These are phyloP conservation scores for Globisporangium sylvaticum DNA, from an alignment of 352 stramenopile genomes.

Conservation along the genomic window DNA sequence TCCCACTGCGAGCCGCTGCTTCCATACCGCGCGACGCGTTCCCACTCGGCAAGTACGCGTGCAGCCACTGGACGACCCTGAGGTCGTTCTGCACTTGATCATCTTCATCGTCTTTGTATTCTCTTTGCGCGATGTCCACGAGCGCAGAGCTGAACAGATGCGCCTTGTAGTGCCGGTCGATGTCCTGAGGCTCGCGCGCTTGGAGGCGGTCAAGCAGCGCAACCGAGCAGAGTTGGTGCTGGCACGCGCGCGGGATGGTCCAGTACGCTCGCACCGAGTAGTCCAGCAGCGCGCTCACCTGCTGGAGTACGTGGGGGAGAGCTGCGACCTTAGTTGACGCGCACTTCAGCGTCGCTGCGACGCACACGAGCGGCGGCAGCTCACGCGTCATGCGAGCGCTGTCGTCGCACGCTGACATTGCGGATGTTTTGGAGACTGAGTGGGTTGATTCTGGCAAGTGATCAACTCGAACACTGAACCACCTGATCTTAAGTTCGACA, in stretches of 20 bases:
- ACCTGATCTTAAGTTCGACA: too few species aligned
- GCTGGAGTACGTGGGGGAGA: background rate
- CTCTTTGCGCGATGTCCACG: background rate
- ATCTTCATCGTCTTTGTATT: background rate
- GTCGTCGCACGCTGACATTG: too few species aligned
- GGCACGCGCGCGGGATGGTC: background rate
- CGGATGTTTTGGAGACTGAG: too few species aligned
- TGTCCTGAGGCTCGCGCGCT: conserved; percentile 3
- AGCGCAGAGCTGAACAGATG: conserved; percentile 1
- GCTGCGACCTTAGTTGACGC: background rate
- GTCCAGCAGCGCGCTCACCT: background rate
- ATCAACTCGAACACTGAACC: too few species aligned
- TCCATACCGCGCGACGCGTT: background rate
- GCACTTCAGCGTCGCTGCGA: background rate
- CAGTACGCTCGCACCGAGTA: background rate
- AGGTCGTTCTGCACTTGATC: background rate
- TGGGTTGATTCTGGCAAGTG: too few species aligned
- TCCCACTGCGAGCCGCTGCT: background rate
- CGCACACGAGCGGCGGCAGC: background rate
- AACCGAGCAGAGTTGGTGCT: background rate
- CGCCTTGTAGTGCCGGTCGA: background rate
- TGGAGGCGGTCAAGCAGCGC: background rate
- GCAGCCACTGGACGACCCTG: background rate
- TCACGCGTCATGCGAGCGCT: background rate
- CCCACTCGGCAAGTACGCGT: conserved; percentile 1